A percentile compares a stretch with the other conserved stretches of the same genome.
phyloP scores from a whole-genome alignment of 345 rosid genomes.

The Salix dunnii region DNA sequence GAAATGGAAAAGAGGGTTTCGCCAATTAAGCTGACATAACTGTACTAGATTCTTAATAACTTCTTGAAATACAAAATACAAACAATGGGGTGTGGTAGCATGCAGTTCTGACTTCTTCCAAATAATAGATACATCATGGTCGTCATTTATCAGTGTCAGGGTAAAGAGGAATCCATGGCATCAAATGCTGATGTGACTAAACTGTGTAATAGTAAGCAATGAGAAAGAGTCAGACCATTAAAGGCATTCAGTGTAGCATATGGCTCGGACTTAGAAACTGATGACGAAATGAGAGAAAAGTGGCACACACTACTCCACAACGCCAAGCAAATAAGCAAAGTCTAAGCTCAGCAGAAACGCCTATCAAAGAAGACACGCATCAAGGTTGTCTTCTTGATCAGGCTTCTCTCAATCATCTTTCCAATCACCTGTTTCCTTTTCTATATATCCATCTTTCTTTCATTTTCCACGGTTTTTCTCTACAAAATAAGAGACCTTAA shows the following conservation, averaged over 20 bases:
- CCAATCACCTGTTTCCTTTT: constrained; percentile 15
- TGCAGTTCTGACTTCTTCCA: constrained; percentile 1
- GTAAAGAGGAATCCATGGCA: constrained; percentile 32
- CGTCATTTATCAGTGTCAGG: constrained; percentile 18
- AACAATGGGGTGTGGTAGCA: background rate
- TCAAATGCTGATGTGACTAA: constrained; percentile 48
- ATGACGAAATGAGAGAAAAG: constrained; percentile 30
- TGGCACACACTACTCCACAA: background rate
- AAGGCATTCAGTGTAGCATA: constrained; percentile 39
- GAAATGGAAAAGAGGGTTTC: constrained; percentile 2
- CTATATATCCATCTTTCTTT: background rate
- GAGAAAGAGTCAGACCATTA: constrained; percentile 31
- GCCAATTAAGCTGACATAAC: constrained; percentile 21
- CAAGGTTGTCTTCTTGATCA: constrained; percentile 21
- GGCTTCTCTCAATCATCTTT: constrained; percentile 24
- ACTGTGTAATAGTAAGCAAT: constrained; percentile 24
- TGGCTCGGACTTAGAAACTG: constrained; percentile 38
- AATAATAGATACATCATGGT: constrained; percentile 24
- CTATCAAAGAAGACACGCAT: constrained; percentile 8
- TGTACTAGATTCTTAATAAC: constrained; percentile 7
- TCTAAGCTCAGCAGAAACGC: background rate
- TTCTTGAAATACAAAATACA: background rate
- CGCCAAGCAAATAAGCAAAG: background rate
- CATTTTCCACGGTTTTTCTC: background rate
- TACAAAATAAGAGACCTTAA: no score